Percentiles rank a stretch among this genome's conserved stretches.
Conservation (phyloP, 2,329 filamentous ascomycete species). For the Botrytis deweyae region DNA sequence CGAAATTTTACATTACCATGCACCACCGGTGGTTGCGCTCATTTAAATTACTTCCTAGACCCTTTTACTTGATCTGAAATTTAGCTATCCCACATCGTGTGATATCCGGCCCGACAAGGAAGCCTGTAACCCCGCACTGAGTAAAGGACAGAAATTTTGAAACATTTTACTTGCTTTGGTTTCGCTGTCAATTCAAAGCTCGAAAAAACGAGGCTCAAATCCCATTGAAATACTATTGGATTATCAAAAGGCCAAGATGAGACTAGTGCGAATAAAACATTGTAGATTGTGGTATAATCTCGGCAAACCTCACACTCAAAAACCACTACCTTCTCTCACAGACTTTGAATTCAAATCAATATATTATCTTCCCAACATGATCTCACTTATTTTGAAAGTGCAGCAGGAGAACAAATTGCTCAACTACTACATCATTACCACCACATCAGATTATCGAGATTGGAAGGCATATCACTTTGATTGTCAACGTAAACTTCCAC, state of each 20-base stretch:
- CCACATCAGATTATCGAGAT: background rate
- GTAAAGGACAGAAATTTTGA: rapidly evolving
- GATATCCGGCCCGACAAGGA: background rate
- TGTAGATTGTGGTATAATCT: too few relatives aligned
- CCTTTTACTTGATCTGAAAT: background rate
- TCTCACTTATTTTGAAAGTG: too few relatives aligned
- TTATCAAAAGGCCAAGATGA: background rate
- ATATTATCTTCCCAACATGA: too few relatives aligned
- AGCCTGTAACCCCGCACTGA: too few relatives aligned
- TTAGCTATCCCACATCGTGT: background rate
- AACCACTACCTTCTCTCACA: background rate
- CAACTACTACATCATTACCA: background rate
- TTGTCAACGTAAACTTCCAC: background rate
- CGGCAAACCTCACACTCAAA: background rate
- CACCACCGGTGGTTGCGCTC: background rate
- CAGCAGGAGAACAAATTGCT: background rate
- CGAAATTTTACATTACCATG: background rate
- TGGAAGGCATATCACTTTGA: background rate
- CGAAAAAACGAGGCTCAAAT: background rate
- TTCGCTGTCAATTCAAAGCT: background rate
- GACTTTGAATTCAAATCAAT: background rate
- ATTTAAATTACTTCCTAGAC: background rate
- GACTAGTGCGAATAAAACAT: background rate
- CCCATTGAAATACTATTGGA: background rate
- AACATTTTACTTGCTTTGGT: background rate